Evolutionary conservation across 495 filamentous ascomycete genomes (phyloP).

Genomic region (Penicillium simplicissimum): DNA sequence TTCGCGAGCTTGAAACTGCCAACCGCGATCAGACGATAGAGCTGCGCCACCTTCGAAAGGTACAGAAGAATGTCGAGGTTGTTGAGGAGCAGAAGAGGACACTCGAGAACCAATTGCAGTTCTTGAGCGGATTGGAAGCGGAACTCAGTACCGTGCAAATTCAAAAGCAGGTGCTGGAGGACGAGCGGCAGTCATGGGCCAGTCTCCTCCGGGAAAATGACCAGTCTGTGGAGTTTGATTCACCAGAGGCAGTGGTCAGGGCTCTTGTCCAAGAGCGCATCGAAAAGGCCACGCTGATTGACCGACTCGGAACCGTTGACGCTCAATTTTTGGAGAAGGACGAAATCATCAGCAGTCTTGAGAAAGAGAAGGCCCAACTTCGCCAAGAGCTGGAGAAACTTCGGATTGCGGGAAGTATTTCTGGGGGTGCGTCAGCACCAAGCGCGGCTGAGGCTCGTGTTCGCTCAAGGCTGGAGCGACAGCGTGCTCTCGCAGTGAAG

Average conservation of each 20-base stretch:
- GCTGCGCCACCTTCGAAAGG: constrained; percentile 73
- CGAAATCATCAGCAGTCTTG: constrained; percentile 67
- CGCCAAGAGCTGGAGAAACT: constrained; percentile 69
- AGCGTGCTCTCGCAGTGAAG: constrained; percentile 79
- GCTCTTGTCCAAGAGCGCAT: constrained; percentile 80
- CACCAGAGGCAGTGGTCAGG: constrained; percentile 83
- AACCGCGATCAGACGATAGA: constrained; percentile 82
- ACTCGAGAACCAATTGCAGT: constrained; percentile 72
- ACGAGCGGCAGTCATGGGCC: constrained; percentile 83
- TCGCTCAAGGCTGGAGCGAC: constrained; percentile 77
- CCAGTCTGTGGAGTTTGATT: constrained; percentile 70
- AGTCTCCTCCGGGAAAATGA: constrained; percentile 76
- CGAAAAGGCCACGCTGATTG: constrained; percentile 72
- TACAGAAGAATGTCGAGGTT: constrained; percentile 84
- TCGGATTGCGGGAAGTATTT: constrained; percentile 39
- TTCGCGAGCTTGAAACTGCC: constrained; percentile 74
- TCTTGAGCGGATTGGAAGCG: constrained; percentile 70
- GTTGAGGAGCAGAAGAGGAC: constrained; percentile 93
- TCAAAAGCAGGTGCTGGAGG: constrained; percentile 83
- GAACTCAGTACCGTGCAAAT: constrained; percentile 77
- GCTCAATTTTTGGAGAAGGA: constrained; percentile 83
- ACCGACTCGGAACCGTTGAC: constrained; percentile 73
- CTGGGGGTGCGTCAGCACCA: constrained; percentile 36
- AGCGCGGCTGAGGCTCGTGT: constrained; percentile 51
- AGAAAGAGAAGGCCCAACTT: constrained; percentile 63